Conservation (phyloP, 164 flowering plant species). For the Euptelea pleiosperma region DNA sequence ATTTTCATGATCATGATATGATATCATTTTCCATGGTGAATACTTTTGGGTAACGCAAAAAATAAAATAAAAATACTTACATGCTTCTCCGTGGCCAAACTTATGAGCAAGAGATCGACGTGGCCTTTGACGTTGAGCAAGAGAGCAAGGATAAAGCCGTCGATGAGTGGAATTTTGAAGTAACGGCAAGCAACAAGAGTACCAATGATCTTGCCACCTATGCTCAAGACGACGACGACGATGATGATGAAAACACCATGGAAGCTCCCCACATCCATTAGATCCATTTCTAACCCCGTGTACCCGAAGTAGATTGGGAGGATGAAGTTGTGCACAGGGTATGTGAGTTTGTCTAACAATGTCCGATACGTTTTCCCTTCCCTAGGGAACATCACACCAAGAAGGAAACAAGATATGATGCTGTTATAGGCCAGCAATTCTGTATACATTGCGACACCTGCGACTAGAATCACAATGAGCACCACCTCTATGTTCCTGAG, state of each 20-base stretch:
- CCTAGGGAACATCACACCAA: conserved; percentile 57
- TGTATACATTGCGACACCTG: conserved; percentile 17
- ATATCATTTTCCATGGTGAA: too few relatives aligned
- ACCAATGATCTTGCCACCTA: conserved; percentile 52
- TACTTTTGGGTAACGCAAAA: too few relatives aligned
- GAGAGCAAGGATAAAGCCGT: conserved; percentile 47
- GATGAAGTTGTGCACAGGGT: conserved; percentile 41
- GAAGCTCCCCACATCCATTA: conserved; percentile 1
- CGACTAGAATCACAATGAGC: conserved; percentile 23
- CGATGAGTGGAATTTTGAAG: conserved; percentile 39
- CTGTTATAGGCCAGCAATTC: conserved; percentile 37
- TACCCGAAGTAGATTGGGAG: conserved; percentile 72
- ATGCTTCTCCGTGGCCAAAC: conserved; percentile 8
- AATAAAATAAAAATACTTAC: conserved; percentile 1
- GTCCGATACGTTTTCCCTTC: conserved; percentile 62
- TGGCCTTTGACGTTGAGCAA: conserved; percentile 59
- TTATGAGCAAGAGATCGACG: conserved; percentile 44
- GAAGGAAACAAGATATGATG: conserved; percentile 37
- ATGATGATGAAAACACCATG: conserved; percentile 3
- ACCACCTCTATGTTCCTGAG: conserved; percentile 38
- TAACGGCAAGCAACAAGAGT: conserved; percentile 43
- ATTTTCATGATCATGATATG: not conserved
- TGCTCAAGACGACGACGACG: conserved; percentile 33
- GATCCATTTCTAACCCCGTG: conserved; percentile 49
- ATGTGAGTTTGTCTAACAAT: conserved; percentile 39